Base-by-base conservation (phyloP, 1,284 basidiomycete species). In the Trichosporon coremiiforme region DNA sequence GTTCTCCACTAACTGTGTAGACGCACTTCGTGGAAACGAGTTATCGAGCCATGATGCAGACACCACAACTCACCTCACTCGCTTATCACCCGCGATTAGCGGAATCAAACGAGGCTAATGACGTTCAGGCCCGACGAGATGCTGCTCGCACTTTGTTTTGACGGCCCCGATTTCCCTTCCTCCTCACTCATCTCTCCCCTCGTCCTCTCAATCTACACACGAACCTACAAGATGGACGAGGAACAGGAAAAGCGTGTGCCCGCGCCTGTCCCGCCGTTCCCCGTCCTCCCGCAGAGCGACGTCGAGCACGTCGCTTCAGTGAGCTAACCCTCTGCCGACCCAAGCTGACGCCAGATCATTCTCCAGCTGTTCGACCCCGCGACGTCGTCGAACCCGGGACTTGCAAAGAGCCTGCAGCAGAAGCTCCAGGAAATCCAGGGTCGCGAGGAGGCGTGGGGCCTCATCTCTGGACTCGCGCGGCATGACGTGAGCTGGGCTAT, bases 371-470 rank as follows among this genome's bases (percentile, higher is more conserved):
- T 81, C 65, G 74, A 78, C 57, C 77, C 81, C 7, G 65, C 71
- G 4, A 79, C 78, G 2, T 72, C 77, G 1, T 70, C 74, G 2
- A 76, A 83, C 70, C 78, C 83, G 9, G 68, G 69, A 1, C 68
- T 78, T 25, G 80, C 79, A 2, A 80, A 82, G 67, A 71, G 77
- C 36, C 74, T 85, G 15, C 79, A 84, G 65, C 74, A 77, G 62
- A 79, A 82, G 65, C 74, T 85, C 29, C 80, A 83, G 57, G 73
- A 78, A 36, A 75, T 84, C 15, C 82, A 84, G 67, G 74, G 73
- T 17, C 73, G 75, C 1, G 77, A 78, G 9, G 81, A 83, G 67
- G 82, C 83, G 2, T 85, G 84, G 84, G 83, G 82, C 0, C 67
- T 85, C 22, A 82, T 84, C 38, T 75, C 79, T 31, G 83, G 83